Evolutionary conservation across 2,329 filamentous ascomycete genomes (phyloP), one percentile per base, ranked within the genome.

Genomic region (Thielaviopsis musarum): DNA sequence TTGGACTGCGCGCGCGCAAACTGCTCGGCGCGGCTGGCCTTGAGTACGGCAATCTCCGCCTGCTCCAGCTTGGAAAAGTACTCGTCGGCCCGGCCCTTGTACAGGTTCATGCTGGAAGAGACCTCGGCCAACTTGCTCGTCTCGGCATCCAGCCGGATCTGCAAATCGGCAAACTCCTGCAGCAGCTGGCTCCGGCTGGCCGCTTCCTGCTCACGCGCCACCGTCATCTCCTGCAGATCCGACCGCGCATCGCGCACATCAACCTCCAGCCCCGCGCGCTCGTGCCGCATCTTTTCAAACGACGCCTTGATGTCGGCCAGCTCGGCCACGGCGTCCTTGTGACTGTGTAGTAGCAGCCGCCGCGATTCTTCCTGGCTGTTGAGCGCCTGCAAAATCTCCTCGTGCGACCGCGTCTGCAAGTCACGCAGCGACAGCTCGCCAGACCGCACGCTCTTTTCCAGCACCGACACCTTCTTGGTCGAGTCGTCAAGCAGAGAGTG

Each of bases 1-100:
- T 83, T 85, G 10, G 88, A 87, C 69, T 96, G 91, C 0, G 87
- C 78, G 71, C 88, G 94, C 60, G 91, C 91, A 69, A 97, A 96
- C 66, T 95, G 89, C 71, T 97, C 91, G 0, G 93, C 91, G 24
- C 91, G 82, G 62, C 81, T 85, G 17, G 91, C 91, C 70, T 96
- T 96, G 64, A 98, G 80, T 19, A 97, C 91, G 0, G 91, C 84
- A 64, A 97, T 94, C 70, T 98, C 91, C 17, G 93, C 93, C 69
- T 97, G 91, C 70, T 98, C 91, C 21, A 98, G 81, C 72, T 95
- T 96, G 75, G 83, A 87, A 72, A 96, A 98, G 71, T 98, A 97
- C 69, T 97, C 91, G 67, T 97, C 90, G 3, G 91, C 87, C 52
- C 91, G 84, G 63, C 82, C 83, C 78, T 95, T 96, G 77, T 97